These are phyloP conservation scores for Podaxis rugospora DNA, from an alignment of 768 basidiomycete genomes.

Conservation along the genomic window DNA sequence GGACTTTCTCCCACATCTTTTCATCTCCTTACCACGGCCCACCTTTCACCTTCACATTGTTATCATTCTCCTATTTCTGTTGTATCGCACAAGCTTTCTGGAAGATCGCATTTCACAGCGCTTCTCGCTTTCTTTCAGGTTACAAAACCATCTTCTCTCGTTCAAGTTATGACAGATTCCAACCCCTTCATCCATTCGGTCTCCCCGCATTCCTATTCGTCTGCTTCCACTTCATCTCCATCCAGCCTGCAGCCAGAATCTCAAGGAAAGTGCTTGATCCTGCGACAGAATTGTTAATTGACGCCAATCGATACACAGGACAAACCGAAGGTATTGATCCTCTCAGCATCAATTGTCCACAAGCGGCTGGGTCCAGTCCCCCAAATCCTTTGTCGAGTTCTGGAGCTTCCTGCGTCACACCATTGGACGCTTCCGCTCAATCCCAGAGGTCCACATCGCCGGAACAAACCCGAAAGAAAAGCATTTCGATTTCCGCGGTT, in stretches of 20 bases:
- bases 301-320: neutral
- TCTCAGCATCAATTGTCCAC: neutral
- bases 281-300: neutral
- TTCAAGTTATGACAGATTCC: constrained; percentile 8
- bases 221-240: neutral
- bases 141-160: neutral
- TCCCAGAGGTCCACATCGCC: neutral
- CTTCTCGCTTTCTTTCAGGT: neutral
- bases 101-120: neutral
- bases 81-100: constrained; percentile 4
- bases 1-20: neutral
- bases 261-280: neutral
- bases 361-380: neutral
- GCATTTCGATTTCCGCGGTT: neutral
- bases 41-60: neutral
- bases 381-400: neutral
- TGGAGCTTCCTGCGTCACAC: neutral
- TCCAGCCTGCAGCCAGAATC: neutral
- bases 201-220: too few relatives aligned
- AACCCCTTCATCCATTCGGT: neutral
- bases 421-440: neutral
- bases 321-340: neutral
- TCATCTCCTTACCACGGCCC: neutral
- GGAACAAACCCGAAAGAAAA: neutral
- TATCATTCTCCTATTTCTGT: neutral